Base-by-base conservation (phyloP, 345 rosid genomes). In the Atalantia buxifolia region DNA sequence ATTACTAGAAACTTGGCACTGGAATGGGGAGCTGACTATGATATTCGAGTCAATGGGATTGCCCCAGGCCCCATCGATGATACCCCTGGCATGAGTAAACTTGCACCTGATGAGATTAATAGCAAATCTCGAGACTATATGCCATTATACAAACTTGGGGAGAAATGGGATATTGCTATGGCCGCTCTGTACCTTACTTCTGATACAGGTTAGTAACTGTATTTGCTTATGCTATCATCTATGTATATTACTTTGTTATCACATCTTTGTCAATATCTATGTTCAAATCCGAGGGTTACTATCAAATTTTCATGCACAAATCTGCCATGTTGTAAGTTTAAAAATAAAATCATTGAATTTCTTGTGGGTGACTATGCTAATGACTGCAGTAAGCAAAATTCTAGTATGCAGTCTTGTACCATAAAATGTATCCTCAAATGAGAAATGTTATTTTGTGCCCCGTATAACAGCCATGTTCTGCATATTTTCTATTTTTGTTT, bases 91-190 rank as follows among this genome's bases (percentile, higher is more conserved):
- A 82, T 93, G 92, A 89, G 91, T 79, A 93, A 93, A 82, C 93
- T 93, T 45, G 92, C 55, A 66, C 97, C 95, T 0, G 87, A 86
- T 1, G 95, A 91, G 87, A 88, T 93, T 67, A 79, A 73, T 64
- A 87, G 66, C 86, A 82, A 76, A 78, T 77, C 84, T 25, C 57
- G 64, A 73, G 89, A 88, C 4, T 69, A 61, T 60, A 85, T 77
- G 87, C 94, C 95, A 27, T 81, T 91, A 71, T 91, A 74, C 77
- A 91, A 89, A 82, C 61, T 88, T 5, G 97, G 97, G 25, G 91
- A 91, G 76, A 93, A 86, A 85, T 91, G 95, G 95, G 97, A 93
- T 84, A 88, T 93, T 76, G 95, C 94, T 25, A 93, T 93, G 94
- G 94, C 97, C 45, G 92, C 95, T 42, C 76, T 93, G 50, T 93